Evolutionary conservation across 805 yeast genomes (phyloP), one percentile per base, ranked within the genome.

Genomic region (Yarrowia porcina): DNA sequence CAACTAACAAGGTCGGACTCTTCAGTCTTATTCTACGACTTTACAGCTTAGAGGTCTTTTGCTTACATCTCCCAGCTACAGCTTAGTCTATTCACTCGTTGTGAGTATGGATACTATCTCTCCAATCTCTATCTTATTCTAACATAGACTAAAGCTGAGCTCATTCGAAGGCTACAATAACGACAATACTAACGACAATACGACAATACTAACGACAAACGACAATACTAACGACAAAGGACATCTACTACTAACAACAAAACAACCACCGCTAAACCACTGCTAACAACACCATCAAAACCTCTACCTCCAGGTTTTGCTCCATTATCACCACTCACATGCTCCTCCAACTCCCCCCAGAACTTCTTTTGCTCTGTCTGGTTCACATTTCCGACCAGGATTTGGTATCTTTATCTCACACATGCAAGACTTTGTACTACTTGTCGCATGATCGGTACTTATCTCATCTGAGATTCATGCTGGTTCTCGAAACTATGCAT

Each of bases 261-360:
- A 38, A 27, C 21, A 9, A 41, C 32, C 21, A 25, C 17, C 10
- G 15, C 27, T 7, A 21, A 39, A 25, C 20, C n/a, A 32, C 25
- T 18, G 18, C 41, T 36, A 36, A 36, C 41, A 15, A 18, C 13
- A 8, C 7, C 17, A 4, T 36, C 41, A 10, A 11, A 20, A 41
- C 28, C 28, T 13, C 25, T 12, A 28, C 9, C 17, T 4, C 35
- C 10, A n/a, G 12, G 15, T 9, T 10, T 11, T 10, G 7, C 2
- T 32, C 15, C 7, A 2, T 41, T 7, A 23, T 15, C 11, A 28
- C n/a, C 18, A 23, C 25, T 20, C 9, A n/a, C 17, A 77, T 75
- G 35, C 74, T 71, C 42, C 76, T 68, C 39, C 75, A 73, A 23
- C 74, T 64, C 38, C 73, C 74, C 25, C 66, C 64, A 64, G 64